phyloP scores from a whole-genome alignment of 2,329 filamentous ascomycete genomes.

The Colletotrichum navitas region DNA sequence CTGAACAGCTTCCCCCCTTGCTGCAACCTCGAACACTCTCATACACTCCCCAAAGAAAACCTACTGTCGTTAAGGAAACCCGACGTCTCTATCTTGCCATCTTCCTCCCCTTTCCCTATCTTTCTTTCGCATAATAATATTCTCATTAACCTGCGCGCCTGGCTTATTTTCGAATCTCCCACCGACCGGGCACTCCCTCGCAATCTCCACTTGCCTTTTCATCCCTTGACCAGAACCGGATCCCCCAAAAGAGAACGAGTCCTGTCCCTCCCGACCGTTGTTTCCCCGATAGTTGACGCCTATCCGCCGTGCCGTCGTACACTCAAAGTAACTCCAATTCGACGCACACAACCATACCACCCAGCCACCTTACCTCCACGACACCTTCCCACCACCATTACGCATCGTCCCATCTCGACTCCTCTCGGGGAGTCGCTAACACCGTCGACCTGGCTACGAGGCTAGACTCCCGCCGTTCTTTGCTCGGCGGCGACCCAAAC shows the following conservation, averaged over 20 bases:
- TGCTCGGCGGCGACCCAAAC: conserved; percentile 55
- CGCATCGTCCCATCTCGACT: conserved; percentile 46
- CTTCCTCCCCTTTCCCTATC: conserved; percentile 8
- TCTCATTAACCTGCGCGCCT: conserved; percentile 24
- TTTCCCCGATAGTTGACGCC: conserved; percentile 25
- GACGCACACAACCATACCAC: conserved; percentile 16
- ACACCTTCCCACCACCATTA: conserved; percentile 26
- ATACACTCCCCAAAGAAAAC: conserved; percentile 5
- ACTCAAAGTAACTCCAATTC: conserved; percentile 4
- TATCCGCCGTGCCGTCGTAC: conserved; percentile 5
- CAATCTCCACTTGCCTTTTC: conserved; percentile 38
- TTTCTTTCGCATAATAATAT: conserved; percentile 12
- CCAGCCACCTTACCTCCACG: conserved; percentile 22
- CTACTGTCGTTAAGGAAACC: conserved; percentile 24
- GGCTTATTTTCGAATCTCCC: conserved; percentile 35
- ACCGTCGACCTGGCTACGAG: conserved; percentile 53
- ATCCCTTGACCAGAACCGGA: conserved; percentile 31
- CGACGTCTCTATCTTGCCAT: conserved; percentile 19
- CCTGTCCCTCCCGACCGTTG: conserved; percentile 13
- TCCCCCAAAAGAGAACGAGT: conserved; percentile 23
- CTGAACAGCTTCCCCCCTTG: conserved; percentile 34
- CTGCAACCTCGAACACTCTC: conserved; percentile 18
- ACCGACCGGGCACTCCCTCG: conserved; percentile 34
- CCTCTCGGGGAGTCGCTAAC: conserved; percentile 45
- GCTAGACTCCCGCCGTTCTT: conserved; percentile 56